A percentile compares a stretch with the other conserved stretches of the same genome.
phyloP scores from a whole-genome alignment of 148 eudicot genomes.

The Rhododendron ovatum region DNA sequence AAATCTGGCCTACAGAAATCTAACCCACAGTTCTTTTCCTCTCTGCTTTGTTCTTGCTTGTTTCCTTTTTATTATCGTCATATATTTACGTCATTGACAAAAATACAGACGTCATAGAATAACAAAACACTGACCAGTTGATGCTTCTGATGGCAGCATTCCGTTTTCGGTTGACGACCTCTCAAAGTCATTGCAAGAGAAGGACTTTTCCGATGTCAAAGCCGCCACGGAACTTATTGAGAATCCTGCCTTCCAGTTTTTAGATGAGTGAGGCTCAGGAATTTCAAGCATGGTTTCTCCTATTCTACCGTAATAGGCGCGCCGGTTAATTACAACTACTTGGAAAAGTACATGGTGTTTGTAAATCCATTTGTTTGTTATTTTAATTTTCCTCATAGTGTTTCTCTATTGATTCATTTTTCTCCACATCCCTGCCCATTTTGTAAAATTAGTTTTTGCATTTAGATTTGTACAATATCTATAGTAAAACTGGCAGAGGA shows the following conservation, averaged over 20 bases:
- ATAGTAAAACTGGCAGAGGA: slow-evolving; percentile 15
- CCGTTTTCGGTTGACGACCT: slow-evolving; percentile 94
- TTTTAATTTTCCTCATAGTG: background rate
- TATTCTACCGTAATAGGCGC: slow-evolving; percentile 17
- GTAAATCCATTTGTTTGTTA: slow-evolving; percentile 15
- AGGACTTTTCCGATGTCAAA: slow-evolving; percentile 76
- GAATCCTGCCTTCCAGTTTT: slow-evolving; percentile 90
- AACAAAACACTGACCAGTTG: background rate
- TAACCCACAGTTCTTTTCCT: background rate
- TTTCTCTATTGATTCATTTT: slow-evolving; percentile 4
- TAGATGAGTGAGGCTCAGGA: slow-evolving; percentile 59
- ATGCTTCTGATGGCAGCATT: slow-evolving; percentile 50
- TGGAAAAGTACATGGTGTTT: background rate
- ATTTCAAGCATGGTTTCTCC: slow-evolving; percentile 13
- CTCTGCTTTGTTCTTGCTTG: background rate
- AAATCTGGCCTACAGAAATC: background rate
- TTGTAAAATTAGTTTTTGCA: slow-evolving; percentile 15
- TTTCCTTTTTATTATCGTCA: background rate
- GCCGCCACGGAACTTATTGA: slow-evolving; percentile 72
- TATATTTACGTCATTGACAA: background rate
- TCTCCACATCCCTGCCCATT: slow-evolving; percentile 12
- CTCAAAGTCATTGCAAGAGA: slow-evolving; percentile 60
- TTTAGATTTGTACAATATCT: slow-evolving; percentile 13
- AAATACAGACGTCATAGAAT: too few species aligned
- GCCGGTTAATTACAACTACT: background rate